phyloP scores from a whole-genome alignment of 495 filamentous ascomycete species.

The Trichodelitschia bisporula region DNA sequence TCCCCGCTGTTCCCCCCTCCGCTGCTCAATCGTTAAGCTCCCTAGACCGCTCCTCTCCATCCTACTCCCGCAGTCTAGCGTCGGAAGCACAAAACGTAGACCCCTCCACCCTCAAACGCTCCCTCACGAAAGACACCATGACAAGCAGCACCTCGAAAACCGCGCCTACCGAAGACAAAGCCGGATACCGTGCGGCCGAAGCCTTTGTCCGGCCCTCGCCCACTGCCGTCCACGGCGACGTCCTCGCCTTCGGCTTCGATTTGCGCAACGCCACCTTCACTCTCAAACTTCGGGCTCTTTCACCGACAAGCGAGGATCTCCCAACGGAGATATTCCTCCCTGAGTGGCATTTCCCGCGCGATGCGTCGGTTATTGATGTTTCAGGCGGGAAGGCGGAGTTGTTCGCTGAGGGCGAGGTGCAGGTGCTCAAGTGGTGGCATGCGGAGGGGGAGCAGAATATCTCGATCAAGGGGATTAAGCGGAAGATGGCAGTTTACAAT shows the following conservation, averaged over 20 bases:
- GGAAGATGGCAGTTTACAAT: constrained; percentile 21
- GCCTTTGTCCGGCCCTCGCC: constrained; percentile 77
- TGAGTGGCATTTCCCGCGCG: constrained; percentile 76
- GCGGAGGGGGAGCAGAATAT: constrained; percentile 58
- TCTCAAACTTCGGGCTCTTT: constrained; percentile 10
- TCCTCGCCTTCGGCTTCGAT: constrained; percentile 53
- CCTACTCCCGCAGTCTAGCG: constrained; percentile 29
- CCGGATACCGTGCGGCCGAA: constrained; percentile 72
- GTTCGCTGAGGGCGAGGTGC: constrained; percentile 32
- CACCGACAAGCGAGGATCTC: constrained; percentile 22
- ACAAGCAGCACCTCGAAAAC: constrained; percentile 38
- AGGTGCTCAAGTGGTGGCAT: constrained; percentile 78
- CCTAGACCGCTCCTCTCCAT: constrained; percentile 27
- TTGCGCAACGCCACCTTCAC: constrained; percentile 16
- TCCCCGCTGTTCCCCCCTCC: constrained; percentile 23
- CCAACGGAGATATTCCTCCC: constrained; percentile 78
- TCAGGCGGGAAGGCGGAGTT: constrained; percentile 61
- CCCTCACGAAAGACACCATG: constrained; percentile 26
- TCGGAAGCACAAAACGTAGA: constrained; percentile 22
- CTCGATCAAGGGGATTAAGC: constrained; percentile 49
- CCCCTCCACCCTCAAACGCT: constrained; percentile 46
- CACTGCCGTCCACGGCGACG: constrained; percentile 41
- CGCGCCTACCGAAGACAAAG: constrained; percentile 17
- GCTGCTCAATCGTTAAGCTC: constrained; percentile 14
- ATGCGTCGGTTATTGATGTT: constrained; percentile 32